A percentile compares a stretch with the other conserved stretches of the same genome.
These are phyloP conservation scores for Pythium brassicae DNA, from an alignment of 352 stramenopile genomes.

Conservation along the genomic window DNA sequence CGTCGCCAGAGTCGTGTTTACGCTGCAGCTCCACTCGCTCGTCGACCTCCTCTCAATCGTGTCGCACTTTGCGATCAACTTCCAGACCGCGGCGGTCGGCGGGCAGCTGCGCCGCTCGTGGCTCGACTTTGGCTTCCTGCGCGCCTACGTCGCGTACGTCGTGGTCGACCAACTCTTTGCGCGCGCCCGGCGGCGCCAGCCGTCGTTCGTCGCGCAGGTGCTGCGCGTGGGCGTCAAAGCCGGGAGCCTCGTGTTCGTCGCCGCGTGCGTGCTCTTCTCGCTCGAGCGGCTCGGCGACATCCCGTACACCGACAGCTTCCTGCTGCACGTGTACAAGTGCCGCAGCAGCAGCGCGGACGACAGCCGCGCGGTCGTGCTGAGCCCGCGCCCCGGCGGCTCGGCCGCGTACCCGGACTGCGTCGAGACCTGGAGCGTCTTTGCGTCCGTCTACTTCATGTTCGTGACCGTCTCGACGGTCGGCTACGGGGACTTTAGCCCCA, in stretches of 20 bases:
- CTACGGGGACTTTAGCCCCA: conserved; percentile 83
- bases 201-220: conserved; percentile 78
- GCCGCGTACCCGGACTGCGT: conserved; percentile 47
- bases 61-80: conserved; percentile 75
- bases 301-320: conserved; percentile 73
- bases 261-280: conserved; percentile 77
- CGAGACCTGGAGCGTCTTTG: conserved; percentile 86
- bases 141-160: conserved; percentile 81
- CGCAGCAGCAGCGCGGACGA: conserved; percentile 40
- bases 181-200: conserved; percentile 68
- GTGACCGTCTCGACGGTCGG: conserved; percentile 86
- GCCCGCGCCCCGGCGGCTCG: conserved; percentile 47
- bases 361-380: conserved; percentile 40
- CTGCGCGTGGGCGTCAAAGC: conserved; percentile 76
- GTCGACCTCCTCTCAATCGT: conserved; percentile 82
- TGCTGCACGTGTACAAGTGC: conserved; percentile 86
- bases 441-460: conserved; percentile 88
- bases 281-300: conserved; percentile 82
- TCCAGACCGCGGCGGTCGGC: conserved; percentile 59
- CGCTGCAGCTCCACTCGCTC: conserved; percentile 59
- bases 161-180: conserved; percentile 71
- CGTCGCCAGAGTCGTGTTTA: conserved; percentile 43
- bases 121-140: conserved; percentile 85
- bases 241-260: conserved; percentile 78
- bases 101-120: conserved; percentile 61